phyloP scores from a whole-genome alignment of 1,139 yeast genomes.

The Suhomyces bokatorum region DNA sequence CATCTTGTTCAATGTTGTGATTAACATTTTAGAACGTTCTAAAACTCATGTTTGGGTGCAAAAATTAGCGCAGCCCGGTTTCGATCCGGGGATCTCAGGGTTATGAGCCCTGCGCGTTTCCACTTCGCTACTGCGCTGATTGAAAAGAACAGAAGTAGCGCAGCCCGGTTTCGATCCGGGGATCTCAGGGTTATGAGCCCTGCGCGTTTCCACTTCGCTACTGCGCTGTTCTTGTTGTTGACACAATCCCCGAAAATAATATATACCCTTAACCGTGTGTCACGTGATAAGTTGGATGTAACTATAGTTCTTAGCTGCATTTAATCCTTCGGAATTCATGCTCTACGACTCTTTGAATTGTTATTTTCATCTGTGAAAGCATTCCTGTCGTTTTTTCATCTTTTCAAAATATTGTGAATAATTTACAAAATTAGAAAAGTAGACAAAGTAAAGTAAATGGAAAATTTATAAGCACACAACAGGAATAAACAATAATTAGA shows the following conservation, averaged over 20 bases:
- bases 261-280: background rate
- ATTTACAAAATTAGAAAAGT: background rate
- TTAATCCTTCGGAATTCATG: no score
- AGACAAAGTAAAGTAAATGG: no score
- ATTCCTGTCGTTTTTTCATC: no score
- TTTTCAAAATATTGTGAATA: background rate
- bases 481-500: no score
- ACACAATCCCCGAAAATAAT: background rate
- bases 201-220: conserved; percentile 99
- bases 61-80: conserved; percentile 91
- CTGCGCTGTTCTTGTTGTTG: conserved; percentile 51
- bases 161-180: conserved; percentile 99
- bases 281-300: background rate
- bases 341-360: no score
- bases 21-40: no score
- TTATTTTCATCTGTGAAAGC: no score
- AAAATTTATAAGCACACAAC: no score
- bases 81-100: conserved; percentile 99
- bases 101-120: conserved; percentile 99
- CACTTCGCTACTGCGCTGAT: conserved; percentile 96
- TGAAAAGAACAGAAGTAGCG: conserved; percentile 55
- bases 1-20: no score
- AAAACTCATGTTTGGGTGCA: background rate
- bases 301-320: no score
- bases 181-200: conserved; percentile 99